Conservation (phyloP, 169 alveolate genomes). For the Plasmodium sp. region DNA sequence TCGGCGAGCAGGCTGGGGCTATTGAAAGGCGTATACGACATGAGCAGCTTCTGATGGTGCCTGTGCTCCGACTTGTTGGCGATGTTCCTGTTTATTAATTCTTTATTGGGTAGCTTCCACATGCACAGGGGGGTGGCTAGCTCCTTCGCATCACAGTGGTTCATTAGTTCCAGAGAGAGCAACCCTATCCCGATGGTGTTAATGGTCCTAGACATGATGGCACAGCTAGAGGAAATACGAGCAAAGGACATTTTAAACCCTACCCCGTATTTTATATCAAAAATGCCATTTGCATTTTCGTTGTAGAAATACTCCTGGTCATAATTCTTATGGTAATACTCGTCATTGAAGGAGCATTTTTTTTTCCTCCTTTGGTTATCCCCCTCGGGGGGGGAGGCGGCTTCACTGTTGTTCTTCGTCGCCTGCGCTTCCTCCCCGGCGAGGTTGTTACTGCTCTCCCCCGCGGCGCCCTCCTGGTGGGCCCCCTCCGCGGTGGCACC, state of each 20-base stretch:
- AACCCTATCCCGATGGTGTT: constrained; percentile 91
- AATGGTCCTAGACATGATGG: constrained; percentile 90
- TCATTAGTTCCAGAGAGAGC: constrained; percentile 87
- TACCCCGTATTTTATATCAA: constrained; percentile 83
- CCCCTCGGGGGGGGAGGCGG: background rate
- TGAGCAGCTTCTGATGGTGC: constrained; percentile 90
- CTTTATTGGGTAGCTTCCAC: constrained; percentile 93
- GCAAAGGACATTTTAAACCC: constrained; percentile 92
- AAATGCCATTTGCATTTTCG: constrained; percentile 52
- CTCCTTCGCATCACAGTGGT: constrained; percentile 85
- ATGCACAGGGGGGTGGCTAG: constrained; percentile 88
- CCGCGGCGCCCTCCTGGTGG: background rate
- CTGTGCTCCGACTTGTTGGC: constrained; percentile 89
- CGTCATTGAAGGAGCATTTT: constrained; percentile 8
- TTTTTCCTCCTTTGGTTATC: background rate
- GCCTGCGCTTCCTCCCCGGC: background rate
- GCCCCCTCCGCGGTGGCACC: background rate
- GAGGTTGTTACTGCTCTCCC: background rate
- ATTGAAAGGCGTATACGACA: constrained; percentile 91
- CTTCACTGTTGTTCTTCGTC: background rate
- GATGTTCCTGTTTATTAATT: constrained; percentile 87
- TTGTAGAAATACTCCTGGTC: constrained; percentile 60
- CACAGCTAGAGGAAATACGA: constrained; percentile 89
- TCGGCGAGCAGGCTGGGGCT: constrained; percentile 90
- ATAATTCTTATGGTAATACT: constrained; percentile 25